Conservation (phyloP, 495 filamentous ascomycete genomes). For the Paragyromitra xinjiangensis region DNA sequence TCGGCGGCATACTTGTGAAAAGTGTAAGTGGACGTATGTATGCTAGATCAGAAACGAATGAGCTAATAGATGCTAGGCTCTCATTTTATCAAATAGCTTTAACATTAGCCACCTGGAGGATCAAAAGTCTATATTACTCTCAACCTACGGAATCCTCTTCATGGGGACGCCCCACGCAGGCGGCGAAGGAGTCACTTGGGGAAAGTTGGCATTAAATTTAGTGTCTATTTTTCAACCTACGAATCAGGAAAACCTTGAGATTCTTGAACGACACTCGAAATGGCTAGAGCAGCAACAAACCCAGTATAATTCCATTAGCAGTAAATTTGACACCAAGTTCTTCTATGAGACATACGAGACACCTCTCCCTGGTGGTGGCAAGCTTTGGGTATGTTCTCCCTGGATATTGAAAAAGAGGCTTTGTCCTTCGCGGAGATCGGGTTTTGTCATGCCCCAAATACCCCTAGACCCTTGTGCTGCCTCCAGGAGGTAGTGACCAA, state of each 20-base stretch:
- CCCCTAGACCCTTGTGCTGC: no score
- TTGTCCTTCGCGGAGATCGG: no score
- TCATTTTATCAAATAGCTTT: constrained; percentile 7
- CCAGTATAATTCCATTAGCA: constrained; percentile 26
- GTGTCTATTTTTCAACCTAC: background rate
- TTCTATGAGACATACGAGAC: constrained; percentile 36
- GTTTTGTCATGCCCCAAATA: no score
- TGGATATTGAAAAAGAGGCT: no score
- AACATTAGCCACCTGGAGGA: background rate
- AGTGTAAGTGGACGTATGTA: constrained; percentile 14
- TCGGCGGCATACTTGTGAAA: constrained; percentile 48
- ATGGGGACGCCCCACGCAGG: constrained; percentile 37
- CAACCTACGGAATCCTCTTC: constrained; percentile 24
- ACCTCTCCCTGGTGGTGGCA: background rate
- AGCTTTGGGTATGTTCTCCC: background rate
- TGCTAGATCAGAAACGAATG: background rate
- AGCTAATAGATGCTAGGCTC: background rate
- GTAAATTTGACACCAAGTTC: constrained; percentile 22
- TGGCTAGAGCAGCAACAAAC: constrained; percentile 17
- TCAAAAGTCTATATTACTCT: constrained; percentile 10
- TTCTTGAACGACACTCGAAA: background rate
- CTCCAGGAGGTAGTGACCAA: no score
- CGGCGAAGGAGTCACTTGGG: background rate
- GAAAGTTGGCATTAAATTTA: constrained; percentile 1
- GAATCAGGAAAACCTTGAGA: background rate